Percentiles rank a stretch among this genome's conserved stretches.
These are phyloP conservation scores for Candida ortonii DNA, from an alignment of 805 yeast species.

Conservation along the genomic window DNA sequence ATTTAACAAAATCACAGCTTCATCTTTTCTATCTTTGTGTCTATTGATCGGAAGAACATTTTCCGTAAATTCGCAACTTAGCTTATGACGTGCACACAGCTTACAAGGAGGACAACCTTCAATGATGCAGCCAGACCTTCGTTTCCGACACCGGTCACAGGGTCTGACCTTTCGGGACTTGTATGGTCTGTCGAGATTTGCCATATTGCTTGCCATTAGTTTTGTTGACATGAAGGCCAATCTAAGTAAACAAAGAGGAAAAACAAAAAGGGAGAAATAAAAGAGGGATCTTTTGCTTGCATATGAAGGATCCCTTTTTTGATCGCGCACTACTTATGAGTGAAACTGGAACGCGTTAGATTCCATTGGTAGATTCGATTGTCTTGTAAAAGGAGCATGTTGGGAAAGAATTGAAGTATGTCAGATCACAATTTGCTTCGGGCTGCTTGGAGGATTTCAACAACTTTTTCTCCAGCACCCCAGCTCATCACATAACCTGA, in stretches of 20 bases:
- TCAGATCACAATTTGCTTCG: constrained; percentile 12
- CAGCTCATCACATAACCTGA: constrained; percentile 61
- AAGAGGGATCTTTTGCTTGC: too few relatives aligned
- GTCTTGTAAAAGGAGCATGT: too few relatives aligned
- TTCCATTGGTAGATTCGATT: too few relatives aligned
- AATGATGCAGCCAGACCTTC: constrained; percentile 13
- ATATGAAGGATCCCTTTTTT: too few relatives aligned
- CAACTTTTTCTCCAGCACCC: constrained; percentile 52
- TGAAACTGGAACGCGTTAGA: too few relatives aligned
- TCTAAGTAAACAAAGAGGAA: not conserved
- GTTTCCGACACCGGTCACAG: constrained; percentile 18
- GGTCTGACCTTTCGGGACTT: constrained; percentile 17
- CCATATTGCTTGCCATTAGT: too few relatives aligned
- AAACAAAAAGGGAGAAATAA: too few relatives aligned
- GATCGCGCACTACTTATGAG: too few relatives aligned
- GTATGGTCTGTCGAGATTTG: constrained; percentile 12
- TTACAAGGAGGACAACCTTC: constrained; percentile 12
- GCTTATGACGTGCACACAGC: constrained; percentile 10
- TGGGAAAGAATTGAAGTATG: too few relatives aligned
- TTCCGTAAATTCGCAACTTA: constrained; percentile 15
- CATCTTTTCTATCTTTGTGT: constrained; percentile 9
- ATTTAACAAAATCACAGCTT: too few relatives aligned
- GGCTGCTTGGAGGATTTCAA: constrained; percentile 22
- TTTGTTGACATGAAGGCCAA: constrained; percentile 1
- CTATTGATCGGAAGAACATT: constrained; percentile 17